Percentiles rank a stretch among this genome's conserved stretches.
These are phyloP conservation scores for Lipomyces yamadae DNA, from an alignment of 805 yeast genomes.

Conservation along the genomic window DNA sequence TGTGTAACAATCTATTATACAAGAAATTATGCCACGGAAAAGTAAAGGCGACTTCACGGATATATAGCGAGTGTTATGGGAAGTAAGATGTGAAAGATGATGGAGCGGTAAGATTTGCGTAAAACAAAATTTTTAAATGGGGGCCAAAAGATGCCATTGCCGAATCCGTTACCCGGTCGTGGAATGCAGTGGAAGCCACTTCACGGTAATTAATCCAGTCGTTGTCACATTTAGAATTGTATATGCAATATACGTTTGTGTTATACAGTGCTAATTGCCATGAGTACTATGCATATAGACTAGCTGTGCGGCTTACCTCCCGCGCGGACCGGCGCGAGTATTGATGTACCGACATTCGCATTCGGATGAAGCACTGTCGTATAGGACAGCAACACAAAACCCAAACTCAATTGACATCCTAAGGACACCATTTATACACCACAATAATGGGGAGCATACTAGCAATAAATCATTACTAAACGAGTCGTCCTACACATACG, in stretches of 20 bases:
- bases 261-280: not conserved
- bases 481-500: too few relatives aligned
- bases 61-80: not conserved
- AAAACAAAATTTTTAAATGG: not conserved
- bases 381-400: too few relatives aligned
- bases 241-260: not conserved
- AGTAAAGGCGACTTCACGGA: conserved; percentile 1
- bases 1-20: conserved; percentile 16
- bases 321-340: not conserved
- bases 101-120: conserved; percentile 4
- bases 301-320: not conserved
- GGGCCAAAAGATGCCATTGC: not conserved
- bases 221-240: not conserved
- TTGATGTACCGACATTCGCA: too few relatives aligned
- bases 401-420: too few relatives aligned
- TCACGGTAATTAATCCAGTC: conserved; percentile 1
- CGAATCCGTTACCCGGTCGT: conserved; percentile 30
- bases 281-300: not conserved
- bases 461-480: too few relatives aligned
- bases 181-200: conserved; percentile 32
- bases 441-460: too few relatives aligned
- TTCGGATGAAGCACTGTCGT: too few relatives aligned
- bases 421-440: too few relatives aligned
- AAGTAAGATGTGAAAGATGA: conserved; percentile 2
- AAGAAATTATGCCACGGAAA: not conserved